A percentile compares a stretch with the other conserved stretches of the same genome.
phyloP scores from a whole-genome alignment of 2,329 filamentous ascomycete species.

The Raffaelea deltoideospora region DNA sequence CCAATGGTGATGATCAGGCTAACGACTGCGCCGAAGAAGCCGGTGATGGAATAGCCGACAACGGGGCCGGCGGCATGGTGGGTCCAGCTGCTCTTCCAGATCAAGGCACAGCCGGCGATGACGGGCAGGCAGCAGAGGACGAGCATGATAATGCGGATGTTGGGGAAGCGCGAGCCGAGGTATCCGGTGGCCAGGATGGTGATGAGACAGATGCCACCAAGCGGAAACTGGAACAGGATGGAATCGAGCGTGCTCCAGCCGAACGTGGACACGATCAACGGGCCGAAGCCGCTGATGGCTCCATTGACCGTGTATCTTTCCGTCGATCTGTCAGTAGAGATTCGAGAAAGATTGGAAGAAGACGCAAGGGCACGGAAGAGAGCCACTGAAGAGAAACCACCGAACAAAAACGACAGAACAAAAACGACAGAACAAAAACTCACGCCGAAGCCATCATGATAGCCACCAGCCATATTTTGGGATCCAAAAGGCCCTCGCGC shows the following conservation, averaged over 20 bases:
- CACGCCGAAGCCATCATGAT: slow-evolving; percentile 53
- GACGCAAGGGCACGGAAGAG: neutral
- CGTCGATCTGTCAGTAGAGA: neutral
- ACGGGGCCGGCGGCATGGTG: slow-evolving; percentile 52
- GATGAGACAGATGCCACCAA: slow-evolving; percentile 53
- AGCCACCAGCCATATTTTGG: slow-evolving; percentile 48
- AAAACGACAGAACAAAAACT: slow-evolving; percentile 9
- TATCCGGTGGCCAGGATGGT: slow-evolving; percentile 52
- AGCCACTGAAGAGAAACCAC: neutral
- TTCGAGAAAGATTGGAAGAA: neutral
- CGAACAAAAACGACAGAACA: neutral
- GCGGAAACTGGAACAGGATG: slow-evolving; percentile 61
- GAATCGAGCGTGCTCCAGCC: slow-evolving; percentile 48
- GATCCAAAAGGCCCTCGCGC: slow-evolving; percentile 39
- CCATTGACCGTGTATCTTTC: slow-evolving; percentile 52
- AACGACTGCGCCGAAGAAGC: slow-evolving; percentile 58
- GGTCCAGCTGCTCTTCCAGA: slow-evolving; percentile 55
- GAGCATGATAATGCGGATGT: slow-evolving; percentile 51
- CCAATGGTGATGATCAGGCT: slow-evolving; percentile 37
- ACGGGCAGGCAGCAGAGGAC: slow-evolving; percentile 55
- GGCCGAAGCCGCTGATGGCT: slow-evolving; percentile 55
- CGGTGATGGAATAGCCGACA: slow-evolving; percentile 55
- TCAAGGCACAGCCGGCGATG: slow-evolving; percentile 58
- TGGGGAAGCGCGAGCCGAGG: slow-evolving; percentile 41
- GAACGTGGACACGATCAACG: slow-evolving; percentile 57